Percentiles rank a stretch among this genome's conserved stretches.
phyloP scores from a whole-genome alignment of 1,139 yeast species.

The Zygosaccharomyces sapae region DNA sequence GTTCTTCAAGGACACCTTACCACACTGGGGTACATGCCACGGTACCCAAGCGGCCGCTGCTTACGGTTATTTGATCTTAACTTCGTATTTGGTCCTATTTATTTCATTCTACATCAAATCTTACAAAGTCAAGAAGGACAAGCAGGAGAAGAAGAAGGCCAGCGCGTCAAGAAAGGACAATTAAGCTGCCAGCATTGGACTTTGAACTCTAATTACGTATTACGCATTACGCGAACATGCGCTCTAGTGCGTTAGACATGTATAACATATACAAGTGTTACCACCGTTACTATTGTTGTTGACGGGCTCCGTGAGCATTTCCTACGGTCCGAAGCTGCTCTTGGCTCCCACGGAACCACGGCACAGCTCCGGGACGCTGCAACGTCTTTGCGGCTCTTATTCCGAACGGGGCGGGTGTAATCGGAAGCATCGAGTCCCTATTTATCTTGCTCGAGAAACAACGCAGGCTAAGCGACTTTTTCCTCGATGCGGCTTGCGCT shows the following conservation, averaged over 20 bases:
- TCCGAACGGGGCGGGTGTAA: too few species aligned
- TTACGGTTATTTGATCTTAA: conserved; percentile 82
- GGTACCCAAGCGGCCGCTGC: conserved; percentile 93
- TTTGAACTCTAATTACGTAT: neutral
- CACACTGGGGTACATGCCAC: conserved; percentile 81
- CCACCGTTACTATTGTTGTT: neutral
- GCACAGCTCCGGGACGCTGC: too few species aligned
- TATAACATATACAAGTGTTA: neutral
- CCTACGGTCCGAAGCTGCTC: too few species aligned
- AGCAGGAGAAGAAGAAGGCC: conserved; percentile 35
- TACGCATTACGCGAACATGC: neutral
- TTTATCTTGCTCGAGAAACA: neutral
- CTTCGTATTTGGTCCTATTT: conserved; percentile 85
- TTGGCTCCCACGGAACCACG: too few species aligned
- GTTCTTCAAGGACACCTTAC: conserved; percentile 55
- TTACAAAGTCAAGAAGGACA: conserved; percentile 48
- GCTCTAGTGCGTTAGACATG: neutral
- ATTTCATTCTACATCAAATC: conserved; percentile 90
- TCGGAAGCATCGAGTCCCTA: neutral
- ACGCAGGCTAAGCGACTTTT: neutral
- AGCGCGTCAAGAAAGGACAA: conserved; percentile 34
- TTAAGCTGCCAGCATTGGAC: neutral
- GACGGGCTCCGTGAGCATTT: too few species aligned
- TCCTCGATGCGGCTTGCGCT: neutral
- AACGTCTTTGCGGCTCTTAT: too few species aligned